phyloP scores from a whole-genome alignment of 495 filamentous ascomycete genomes.

The Hypoxylon trugodes region DNA sequence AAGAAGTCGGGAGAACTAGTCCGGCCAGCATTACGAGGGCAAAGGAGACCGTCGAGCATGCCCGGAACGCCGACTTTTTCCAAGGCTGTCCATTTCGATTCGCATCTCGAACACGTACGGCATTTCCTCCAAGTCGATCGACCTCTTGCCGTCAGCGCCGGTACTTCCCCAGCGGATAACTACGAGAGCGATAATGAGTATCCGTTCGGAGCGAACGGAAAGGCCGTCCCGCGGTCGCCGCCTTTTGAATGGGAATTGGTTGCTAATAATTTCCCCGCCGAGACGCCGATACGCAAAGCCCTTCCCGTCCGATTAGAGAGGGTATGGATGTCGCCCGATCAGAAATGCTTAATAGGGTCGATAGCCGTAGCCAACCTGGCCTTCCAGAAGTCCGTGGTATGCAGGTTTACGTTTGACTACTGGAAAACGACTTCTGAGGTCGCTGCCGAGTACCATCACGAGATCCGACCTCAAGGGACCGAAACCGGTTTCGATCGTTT shows the following conservation, averaged over 20 bases:
- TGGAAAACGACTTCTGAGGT: conserved; percentile 99
- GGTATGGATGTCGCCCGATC: conserved; percentile 85
- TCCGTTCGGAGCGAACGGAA: conserved; percentile 75
- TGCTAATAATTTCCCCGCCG: conserved; percentile 80
- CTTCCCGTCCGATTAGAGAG: conserved; percentile 79
- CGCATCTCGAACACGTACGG: conserved; percentile 90
- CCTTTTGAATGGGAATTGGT: conserved; percentile 88
- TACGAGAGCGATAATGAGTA: conserved; percentile 86
- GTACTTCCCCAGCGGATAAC: conserved; percentile 90
- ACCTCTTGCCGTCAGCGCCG: conserved; percentile 92
- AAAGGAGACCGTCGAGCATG: conserved; percentile 91
- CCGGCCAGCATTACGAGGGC: conserved; percentile 84
- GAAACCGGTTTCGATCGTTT: conserved; percentile 84
- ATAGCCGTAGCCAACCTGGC: conserved; percentile 87
- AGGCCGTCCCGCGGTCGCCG: conserved; percentile 50
- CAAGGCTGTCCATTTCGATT: conserved; percentile 96
- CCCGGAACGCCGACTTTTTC: conserved; percentile 94
- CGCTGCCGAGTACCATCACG: conserved; percentile 82
- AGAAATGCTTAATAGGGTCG: conserved; percentile 81
- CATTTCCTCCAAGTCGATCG: conserved; percentile 94
- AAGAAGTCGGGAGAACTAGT: conserved; percentile 99
- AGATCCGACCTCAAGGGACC: conserved; percentile 72
- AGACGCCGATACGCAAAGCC: conserved; percentile 67
- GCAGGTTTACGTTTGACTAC: conserved; percentile 94
- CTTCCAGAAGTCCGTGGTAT: conserved; percentile 87